Base-by-base conservation (phyloP, 768 basidiomycete genomes). In the Trametes meyenii region DNA sequence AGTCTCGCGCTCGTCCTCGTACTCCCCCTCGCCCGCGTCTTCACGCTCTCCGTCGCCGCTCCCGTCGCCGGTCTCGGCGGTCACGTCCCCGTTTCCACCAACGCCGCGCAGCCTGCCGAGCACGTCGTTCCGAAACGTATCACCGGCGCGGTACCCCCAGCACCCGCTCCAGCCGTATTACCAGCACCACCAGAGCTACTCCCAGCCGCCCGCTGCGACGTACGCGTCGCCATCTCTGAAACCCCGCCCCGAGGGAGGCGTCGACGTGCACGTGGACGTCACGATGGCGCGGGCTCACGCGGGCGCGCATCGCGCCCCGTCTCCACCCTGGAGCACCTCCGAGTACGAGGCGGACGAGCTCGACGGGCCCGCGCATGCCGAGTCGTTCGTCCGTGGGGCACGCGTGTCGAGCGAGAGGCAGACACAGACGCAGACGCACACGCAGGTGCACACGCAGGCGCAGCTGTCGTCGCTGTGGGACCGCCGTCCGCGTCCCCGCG, bases 41-140 rank as follows among this genome's bases (percentile, higher is more conserved):
- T 63, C 62, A 11, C 58, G 48, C 53, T 59, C 58, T 6, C 58
- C 58, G 13, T 63, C 62, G 29, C 58, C 46, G 17, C 62, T 63
- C 19, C 62, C 62, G 13, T 63, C 62, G 17, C 62, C 62, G 17
- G 43, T 60, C 5, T 63, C 62, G 4, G 53, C 62, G 2, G 62
- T 63, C 1, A 59, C 62, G 35, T 59, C 58, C 40, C 62, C 62
- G 11, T 63, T 59, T 42, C 62, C 62, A 29, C 62, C 62, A 3
- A 63, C 62, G 23, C 62, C 62, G 40, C 62, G 62, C 58, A 59
- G 58, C 53, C 52, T 59, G 17, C 62, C 62, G 17, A 54, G 33
- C 38, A n/a, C 39, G 14, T 50, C 61, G 29, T 57, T 53, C 42
- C 53, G 21, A 36, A 12, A 39, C 2, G 39, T 17, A 5, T 50